Evolutionary conservation across 148 eudicot species (phyloP), one percentile per base, ranked within the genome.

Genomic region (Rhododendron mucronatum): DNA sequence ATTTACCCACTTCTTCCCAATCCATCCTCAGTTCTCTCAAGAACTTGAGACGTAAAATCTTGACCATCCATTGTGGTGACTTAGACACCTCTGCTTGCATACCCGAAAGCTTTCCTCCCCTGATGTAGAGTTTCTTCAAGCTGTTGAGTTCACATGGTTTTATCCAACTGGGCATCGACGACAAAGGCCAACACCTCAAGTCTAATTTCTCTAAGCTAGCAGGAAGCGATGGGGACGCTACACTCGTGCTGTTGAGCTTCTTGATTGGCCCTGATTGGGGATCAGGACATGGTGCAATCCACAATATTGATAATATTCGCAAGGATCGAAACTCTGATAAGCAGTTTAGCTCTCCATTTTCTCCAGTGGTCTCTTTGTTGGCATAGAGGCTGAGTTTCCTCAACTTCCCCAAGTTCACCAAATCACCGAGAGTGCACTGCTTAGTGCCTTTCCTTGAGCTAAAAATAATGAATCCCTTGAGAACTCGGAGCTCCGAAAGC

Each of bases 351-450:
- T 21, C 67, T 21, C 67, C 67, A 61, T 23, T 7, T 61, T 61
- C 26, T 61, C 67, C 67, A 7, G 67, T 61, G 67, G 67, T 74
- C 20, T 74, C 21, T 35, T 37, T 35, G 78, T 74, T 1, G 1
- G 78, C 45, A 35, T 74, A 74, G 44, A 74, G 78, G n/a, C 78
- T 35, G 44, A 74, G 78, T 74, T 74, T 74, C 78, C 78, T 74
- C 78, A 74, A 35, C 78, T 74, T 74, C 45, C 5, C 45, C 44
- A 74, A 35, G 3, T 35, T 74, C 20, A 1, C 78, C 78, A 74
- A 74, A 16, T 35, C 44, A 35, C 44, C 5, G 1, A 74, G 78
- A 1, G 78, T 74, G 78, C 78, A 74, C 45, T 35, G 78, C 67
- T 21, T 23, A 35, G 1, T 16, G 39, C 41, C 20, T 0, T 15